These are phyloP conservation scores for Melaleuca quinquenervia DNA, from an alignment of 345 rosid genomes.

Conservation along the genomic window DNA sequence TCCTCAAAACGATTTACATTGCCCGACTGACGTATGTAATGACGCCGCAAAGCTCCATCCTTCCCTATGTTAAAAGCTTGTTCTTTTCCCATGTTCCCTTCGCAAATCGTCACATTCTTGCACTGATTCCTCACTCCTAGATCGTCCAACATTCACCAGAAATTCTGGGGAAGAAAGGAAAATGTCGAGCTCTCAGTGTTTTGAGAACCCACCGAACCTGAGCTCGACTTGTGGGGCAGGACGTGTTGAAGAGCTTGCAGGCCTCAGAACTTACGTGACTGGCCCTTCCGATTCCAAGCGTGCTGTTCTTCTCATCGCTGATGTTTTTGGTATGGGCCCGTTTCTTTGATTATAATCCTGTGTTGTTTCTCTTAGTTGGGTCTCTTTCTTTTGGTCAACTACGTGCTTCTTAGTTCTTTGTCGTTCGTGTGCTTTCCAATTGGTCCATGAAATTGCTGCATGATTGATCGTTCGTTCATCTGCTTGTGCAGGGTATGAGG, in stretches of 20 bases:
- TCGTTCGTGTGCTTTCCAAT: neutral
- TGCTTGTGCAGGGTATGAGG: conserved; percentile 28
- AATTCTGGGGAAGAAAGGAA: neutral
- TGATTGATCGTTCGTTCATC: neutral
- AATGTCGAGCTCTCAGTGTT: conserved; percentile 74
- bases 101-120: neutral
- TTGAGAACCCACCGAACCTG: conserved; percentile 54
- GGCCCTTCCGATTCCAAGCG: conserved; percentile 48
- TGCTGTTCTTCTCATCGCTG: conserved; percentile 58
- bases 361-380: neutral
- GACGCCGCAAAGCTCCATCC: neutral
- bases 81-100: neutral
- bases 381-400: conserved; percentile 2
- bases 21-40: neutral
- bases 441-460: neutral
- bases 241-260: conserved; percentile 43
- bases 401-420: conserved; percentile 2
- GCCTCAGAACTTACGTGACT: conserved; percentile 49
- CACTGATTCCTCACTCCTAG: neutral
- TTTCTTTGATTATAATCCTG: neutral
- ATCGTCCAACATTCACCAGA: neutral
- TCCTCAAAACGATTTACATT: too few species aligned
- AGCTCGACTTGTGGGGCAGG: conserved; percentile 46
- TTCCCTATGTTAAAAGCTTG: neutral
- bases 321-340: conserved; percentile 26